These are phyloP conservation scores for Phytophthora niederhauseri DNA, from an alignment of 352 stramenopile genomes.

Conservation along the genomic window DNA sequence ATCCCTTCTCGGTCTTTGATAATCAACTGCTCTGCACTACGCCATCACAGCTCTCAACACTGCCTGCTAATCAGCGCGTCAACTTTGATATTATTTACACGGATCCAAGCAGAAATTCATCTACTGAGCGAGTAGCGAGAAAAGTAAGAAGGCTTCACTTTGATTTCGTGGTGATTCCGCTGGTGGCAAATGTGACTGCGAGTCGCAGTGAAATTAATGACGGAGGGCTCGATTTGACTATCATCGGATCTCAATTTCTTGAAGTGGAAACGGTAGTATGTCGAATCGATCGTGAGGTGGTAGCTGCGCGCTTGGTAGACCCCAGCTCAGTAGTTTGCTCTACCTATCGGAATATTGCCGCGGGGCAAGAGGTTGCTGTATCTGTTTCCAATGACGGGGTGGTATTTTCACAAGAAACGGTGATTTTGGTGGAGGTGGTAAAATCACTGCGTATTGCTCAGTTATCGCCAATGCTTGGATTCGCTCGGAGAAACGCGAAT, in stretches of 20 bases:
- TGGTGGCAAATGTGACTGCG: conserved; percentile 25
- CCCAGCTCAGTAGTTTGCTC: conserved; percentile 23
- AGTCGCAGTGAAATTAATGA: neutral
- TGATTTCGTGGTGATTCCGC: conserved; percentile 33
- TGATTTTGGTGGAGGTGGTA: conserved; percentile 3
- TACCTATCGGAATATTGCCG: neutral
- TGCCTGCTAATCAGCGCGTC: conserved; percentile 2
- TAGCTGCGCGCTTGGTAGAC: conserved; percentile 8
- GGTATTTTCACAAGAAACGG: conserved; percentile 30
- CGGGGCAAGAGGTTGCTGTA: conserved; percentile 24
- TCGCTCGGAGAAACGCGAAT: conserved; percentile 13
- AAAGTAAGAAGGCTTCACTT: conserved; percentile 18
- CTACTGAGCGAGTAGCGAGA: conserved; percentile 8
- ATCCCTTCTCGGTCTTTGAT: conserved; percentile 29
- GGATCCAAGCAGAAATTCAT: neutral
- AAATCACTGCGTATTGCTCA: conserved; percentile 17
- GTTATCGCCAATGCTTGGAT: conserved; percentile 39
- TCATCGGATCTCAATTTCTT: conserved; percentile 28
- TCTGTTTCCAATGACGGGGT: conserved; percentile 44
- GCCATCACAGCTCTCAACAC: conserved; percentile 10
- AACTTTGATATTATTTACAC: conserved; percentile 31
- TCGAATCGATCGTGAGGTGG: conserved; percentile 20
- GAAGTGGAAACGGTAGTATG: conserved; percentile 18
- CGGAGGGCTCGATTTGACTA: conserved; percentile 12
- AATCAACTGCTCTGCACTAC: conserved; percentile 39